Evolutionary conservation across 1,139 yeast species (phyloP).

Genomic region (Arxiozyma heterogenica): DNA sequence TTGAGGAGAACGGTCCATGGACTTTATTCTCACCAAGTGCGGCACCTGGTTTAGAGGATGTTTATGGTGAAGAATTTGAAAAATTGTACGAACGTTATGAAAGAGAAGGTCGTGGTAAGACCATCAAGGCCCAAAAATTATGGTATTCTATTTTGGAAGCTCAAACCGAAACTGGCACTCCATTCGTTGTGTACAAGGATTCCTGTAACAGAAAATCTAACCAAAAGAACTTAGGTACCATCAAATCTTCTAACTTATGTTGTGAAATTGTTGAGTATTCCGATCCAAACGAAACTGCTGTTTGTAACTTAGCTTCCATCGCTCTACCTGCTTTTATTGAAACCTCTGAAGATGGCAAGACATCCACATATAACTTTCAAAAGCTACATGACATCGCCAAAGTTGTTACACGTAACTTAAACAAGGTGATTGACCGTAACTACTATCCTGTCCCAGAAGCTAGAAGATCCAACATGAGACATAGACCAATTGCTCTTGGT

Average conservation of each 20-base stretch:
- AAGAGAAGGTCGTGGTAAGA: conserved; percentile 25
- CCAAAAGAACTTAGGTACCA: conserved; percentile 79
- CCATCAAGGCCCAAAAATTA: conserved; percentile 70
- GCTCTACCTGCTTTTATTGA: conserved; percentile 66
- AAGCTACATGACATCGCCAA: conserved; percentile 66
- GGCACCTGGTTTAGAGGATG: conserved; percentile 74
- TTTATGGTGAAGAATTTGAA: conserved; percentile 73
- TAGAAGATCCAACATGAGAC: conserved; percentile 53
- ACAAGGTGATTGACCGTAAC: conserved; percentile 68
- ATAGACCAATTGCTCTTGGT: conserved; percentile 83
- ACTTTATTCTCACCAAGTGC: conserved; percentile 79
- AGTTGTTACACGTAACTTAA: conserved; percentile 63
- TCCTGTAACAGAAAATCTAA: conserved; percentile 75
- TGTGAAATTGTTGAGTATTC: conserved; percentile 88
- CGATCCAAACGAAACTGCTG: conserved; percentile 79
- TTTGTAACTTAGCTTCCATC: conserved; percentile 80
- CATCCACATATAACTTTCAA: conserved; percentile 53
- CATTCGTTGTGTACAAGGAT: conserved; percentile 85
- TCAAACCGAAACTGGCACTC: conserved; percentile 90
- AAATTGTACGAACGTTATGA: conserved; percentile 62
- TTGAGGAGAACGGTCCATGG: conserved; percentile 71
- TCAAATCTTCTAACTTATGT: conserved; percentile 81
- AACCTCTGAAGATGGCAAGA: conserved; percentile 34
- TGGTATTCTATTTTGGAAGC: conserved; percentile 84
- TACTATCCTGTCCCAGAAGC: conserved; percentile 72